Percentiles rank a stretch among this genome's conserved stretches.
phyloP scores from a whole-genome alignment of 495 filamentous ascomycete genomes.

The Hyaloscypha hepaticicola region DNA sequence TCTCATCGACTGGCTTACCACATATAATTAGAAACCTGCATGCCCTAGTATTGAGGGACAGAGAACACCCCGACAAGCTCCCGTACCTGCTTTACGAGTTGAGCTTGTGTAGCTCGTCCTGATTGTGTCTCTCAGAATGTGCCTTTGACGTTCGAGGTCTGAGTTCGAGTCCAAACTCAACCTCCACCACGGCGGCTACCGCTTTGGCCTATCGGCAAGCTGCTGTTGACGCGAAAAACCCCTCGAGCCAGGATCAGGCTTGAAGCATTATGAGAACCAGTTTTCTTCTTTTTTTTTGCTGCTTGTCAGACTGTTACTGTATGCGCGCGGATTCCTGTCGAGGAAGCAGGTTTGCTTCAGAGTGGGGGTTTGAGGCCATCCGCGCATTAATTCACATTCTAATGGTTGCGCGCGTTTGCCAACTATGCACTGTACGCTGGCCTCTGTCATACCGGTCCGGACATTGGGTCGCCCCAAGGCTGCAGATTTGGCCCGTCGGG shows the following conservation, averaged over 20 bases:
- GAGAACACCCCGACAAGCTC: background rate
- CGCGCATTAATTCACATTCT: slow-evolving; percentile 9
- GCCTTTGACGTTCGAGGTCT: slow-evolving; percentile 12
- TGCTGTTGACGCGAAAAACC: background rate
- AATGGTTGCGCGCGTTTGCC: slow-evolving; percentile 11
- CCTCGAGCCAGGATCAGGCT: slow-evolving; percentile 16
- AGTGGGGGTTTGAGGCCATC: background rate
- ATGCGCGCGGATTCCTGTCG: slow-evolving; percentile 4
- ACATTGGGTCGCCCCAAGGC: background rate
- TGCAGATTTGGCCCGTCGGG: slow-evolving; percentile 15
- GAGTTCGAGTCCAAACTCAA: slow-evolving; percentile 20
- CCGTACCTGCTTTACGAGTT: slow-evolving; percentile 11
- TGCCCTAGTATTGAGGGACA: background rate
- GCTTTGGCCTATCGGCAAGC: slow-evolving; percentile 19
- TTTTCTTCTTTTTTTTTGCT: background rate
- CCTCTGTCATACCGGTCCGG: background rate
- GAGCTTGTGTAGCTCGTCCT: background rate
- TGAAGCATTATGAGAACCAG: slow-evolving; percentile 1
- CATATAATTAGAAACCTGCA: background rate
- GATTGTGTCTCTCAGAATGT: background rate
- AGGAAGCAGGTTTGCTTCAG: background rate
- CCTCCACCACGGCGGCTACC: slow-evolving; percentile 21
- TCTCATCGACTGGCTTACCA: background rate
- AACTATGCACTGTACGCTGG: background rate
- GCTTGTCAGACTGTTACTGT: slow-evolving; percentile 8